These are phyloP conservation scores for Pythium rishiriense DNA, from an alignment of 352 stramenopile genomes.

Conservation along the genomic window DNA sequence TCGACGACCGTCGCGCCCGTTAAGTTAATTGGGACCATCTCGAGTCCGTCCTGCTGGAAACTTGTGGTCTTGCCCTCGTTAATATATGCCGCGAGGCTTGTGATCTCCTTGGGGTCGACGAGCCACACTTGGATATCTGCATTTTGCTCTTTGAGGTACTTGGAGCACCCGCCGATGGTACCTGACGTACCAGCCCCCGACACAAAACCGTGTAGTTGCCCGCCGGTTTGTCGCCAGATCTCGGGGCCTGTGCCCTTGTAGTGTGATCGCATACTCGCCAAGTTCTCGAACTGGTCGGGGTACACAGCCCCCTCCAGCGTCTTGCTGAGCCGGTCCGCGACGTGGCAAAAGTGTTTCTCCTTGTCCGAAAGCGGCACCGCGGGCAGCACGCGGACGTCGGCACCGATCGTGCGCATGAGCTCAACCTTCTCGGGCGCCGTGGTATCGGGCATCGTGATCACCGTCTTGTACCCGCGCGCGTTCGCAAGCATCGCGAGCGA, in stretches of 20 bases:
- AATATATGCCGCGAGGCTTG: conserved; percentile 85
- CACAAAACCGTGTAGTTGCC: conserved; percentile 91
- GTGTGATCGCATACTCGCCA: conserved; percentile 70
- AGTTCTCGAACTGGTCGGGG: conserved; percentile 82
- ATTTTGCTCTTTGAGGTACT: conserved; percentile 91
- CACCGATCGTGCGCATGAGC: conserved; percentile 77
- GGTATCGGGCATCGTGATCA: conserved; percentile 78
- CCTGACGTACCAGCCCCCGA: conserved; percentile 89
- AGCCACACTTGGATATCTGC: conserved; percentile 56
- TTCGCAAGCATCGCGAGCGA: conserved; percentile 88
- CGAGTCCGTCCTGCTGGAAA: conserved; percentile 85
- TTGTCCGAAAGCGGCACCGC: conserved; percentile 63
- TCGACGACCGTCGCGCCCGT: conserved; percentile 92
- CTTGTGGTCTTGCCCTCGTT: conserved; percentile 60
- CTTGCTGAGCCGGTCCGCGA: conserved; percentile 34
- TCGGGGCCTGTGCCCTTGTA: conserved; percentile 83
- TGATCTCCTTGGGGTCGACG: conserved; percentile 76
- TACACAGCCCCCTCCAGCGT: conserved; percentile 45
- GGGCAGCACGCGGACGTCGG: conserved; percentile 59
- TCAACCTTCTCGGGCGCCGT: conserved; percentile 75
- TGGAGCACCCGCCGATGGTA: conserved; percentile 91
- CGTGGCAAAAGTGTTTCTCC: conserved; percentile 77
- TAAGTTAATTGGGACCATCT: conserved; percentile 72
- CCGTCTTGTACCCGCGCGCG: conserved; percentile 80
- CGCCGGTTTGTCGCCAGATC: conserved; percentile 87